These are phyloP conservation scores for Fusarium nygamai DNA, from an alignment of 2,329 filamentous ascomycete species.

Conservation along the genomic window DNA sequence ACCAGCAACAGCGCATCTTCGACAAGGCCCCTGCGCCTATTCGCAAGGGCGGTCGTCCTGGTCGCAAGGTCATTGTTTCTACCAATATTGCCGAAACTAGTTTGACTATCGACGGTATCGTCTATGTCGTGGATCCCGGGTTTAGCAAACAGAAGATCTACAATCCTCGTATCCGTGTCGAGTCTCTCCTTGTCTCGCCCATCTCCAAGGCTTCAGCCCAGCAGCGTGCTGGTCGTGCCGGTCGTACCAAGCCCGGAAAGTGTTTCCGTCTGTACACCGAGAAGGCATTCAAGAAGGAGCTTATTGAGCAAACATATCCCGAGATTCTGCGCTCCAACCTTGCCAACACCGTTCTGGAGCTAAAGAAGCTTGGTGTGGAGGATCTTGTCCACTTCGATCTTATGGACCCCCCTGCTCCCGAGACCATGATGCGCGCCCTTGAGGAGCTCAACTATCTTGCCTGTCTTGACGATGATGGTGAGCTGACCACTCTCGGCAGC, in stretches of 20 bases:
- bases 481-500: slow-evolving; percentile 85
- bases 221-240: slow-evolving; percentile 97
- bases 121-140: slow-evolving; percentile 98
- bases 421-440: slow-evolving; percentile 97
- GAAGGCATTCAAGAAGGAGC: slow-evolving; percentile 93
- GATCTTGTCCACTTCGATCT: slow-evolving; percentile 98
- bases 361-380: slow-evolving; percentile 96
- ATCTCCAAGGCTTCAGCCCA: slow-evolving; percentile 98
- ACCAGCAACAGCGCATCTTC: slow-evolving; percentile 95
- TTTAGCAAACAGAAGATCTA: slow-evolving; percentile 99
- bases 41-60: slow-evolving; percentile 80
- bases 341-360: slow-evolving; percentile 91
- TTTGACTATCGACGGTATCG: slow-evolving; percentile 97
- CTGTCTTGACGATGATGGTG: slow-evolving; percentile 95
- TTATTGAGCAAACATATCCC: slow-evolving; percentile 96
- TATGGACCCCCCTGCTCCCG: slow-evolving; percentile 97
- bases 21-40: slow-evolving; percentile 82
- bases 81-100: slow-evolving; percentile 99
- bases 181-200: slow-evolving; percentile 95
- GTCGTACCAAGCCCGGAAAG: slow-evolving; percentile 97
- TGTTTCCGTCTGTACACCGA: slow-evolving; percentile 98
- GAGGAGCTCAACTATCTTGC: slow-evolving; percentile 98
- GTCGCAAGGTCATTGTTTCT: slow-evolving; percentile 92
- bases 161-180: slow-evolving; percentile 94
- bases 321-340: slow-evolving; percentile 96